Percentiles rank a stretch among this genome's conserved stretches.
Evolutionary conservation across 129 eudicot species (phyloP).

Genomic region (Erigeron canadensis): DNA sequence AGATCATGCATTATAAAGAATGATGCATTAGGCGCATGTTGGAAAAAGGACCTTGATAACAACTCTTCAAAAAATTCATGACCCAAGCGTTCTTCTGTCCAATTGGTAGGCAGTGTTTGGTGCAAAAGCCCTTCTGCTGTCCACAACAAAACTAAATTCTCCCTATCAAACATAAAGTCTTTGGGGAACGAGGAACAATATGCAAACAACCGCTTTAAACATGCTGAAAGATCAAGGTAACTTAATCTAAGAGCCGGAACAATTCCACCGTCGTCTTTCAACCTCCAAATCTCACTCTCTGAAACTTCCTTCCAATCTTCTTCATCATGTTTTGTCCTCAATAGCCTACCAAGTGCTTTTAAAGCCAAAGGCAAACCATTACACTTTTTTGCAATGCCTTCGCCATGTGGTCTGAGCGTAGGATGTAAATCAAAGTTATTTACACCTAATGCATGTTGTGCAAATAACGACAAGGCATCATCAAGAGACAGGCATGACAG

Average conservation of each 20-base stretch:
- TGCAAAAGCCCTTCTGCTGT: slow-evolving; percentile 40
- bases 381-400: slow-evolving; percentile 17
- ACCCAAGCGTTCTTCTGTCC: slow-evolving; percentile 35
- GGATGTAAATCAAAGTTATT: slow-evolving; percentile 21
- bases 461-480: not conserved
- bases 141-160: slow-evolving; percentile 31
- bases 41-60: slow-evolving; percentile 34
- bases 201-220: slow-evolving; percentile 31
- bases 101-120: not conserved
- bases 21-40: slow-evolving; percentile 16
- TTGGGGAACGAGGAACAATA: slow-evolving; percentile 41
- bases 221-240: slow-evolving; percentile 35
- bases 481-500: not conserved
- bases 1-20: slow-evolving; percentile 41
- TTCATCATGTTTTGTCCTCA: slow-evolving; percentile 3
- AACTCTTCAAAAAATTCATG: slow-evolving; percentile 26
- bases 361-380: slow-evolving; percentile 22
- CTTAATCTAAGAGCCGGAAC: slow-evolving; percentile 37
- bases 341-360: slow-evolving; percentile 16
- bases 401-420: not conserved
- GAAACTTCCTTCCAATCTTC: not conserved
- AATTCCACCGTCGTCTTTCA: slow-evolving; percentile 2
- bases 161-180: slow-evolving; percentile 29
- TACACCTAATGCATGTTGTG: slow-evolving; percentile 12
- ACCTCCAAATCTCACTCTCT: slow-evolving; percentile 13